Conservation (phyloP, 2,329 filamentous ascomycete genomes). For the Emericellopsis atlantica region DNA sequence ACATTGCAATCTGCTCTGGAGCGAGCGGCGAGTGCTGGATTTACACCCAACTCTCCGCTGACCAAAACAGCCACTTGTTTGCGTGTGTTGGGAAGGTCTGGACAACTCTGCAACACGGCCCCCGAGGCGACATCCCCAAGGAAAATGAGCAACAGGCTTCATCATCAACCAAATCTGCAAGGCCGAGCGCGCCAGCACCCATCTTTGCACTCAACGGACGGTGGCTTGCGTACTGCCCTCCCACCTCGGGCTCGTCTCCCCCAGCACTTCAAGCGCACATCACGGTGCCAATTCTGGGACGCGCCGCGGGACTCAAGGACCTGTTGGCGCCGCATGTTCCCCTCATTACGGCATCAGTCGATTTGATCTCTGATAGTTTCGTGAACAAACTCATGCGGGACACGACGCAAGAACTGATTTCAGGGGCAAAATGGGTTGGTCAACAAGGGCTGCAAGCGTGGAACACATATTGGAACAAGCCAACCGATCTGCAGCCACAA, state of each 20-base stretch:
- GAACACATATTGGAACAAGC: conserved; percentile 68
- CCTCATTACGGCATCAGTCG: conserved; percentile 51
- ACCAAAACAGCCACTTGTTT: conserved; percentile 32
- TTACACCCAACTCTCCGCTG: conserved; percentile 39
- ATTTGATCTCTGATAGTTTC: conserved; percentile 59
- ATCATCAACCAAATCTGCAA: conserved; percentile 20
- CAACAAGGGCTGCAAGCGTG: conserved; percentile 67
- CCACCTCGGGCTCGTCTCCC: conserved; percentile 54
- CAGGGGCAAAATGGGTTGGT: conserved; percentile 62
- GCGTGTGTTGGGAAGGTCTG: conserved; percentile 79
- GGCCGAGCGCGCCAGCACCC: conserved; percentile 41
- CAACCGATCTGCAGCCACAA: conserved; percentile 27
- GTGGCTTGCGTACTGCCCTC: conserved; percentile 67
- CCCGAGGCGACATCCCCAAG: conserved; percentile 31
- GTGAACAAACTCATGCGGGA: conserved; percentile 69
- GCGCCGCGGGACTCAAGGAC: conserved; percentile 43
- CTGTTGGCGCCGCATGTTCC: conserved; percentile 60
- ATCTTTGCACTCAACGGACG: conserved; percentile 57
- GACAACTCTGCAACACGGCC: conserved; percentile 65
- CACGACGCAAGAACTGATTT: conserved; percentile 66
- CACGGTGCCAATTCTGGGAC: conserved; percentile 39
- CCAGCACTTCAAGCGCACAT: conserved; percentile 57
- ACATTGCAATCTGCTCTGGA: conserved; percentile 65
- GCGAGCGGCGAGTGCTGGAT: conserved; percentile 80
- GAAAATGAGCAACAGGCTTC: conserved; percentile 31